Base-by-base conservation (phyloP, 805 yeast genomes). In the Teunomyces panamensis region DNA sequence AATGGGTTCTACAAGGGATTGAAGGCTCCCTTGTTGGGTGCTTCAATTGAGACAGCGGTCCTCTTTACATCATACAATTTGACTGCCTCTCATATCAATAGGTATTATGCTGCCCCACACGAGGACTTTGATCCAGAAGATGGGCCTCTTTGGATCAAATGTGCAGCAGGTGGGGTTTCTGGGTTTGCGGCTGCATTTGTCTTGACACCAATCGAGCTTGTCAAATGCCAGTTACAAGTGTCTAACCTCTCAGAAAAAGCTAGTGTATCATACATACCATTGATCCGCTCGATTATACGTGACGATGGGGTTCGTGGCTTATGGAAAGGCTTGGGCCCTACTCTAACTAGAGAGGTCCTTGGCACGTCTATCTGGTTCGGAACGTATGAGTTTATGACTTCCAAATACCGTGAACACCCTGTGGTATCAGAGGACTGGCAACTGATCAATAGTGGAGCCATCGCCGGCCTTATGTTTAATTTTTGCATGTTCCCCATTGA, bases 361-460 rank as follows among this genome's bases (percentile, higher is more conserved):
- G 97, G 97, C 6, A 87, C 96, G 1, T 88, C 96, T 3, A 84
- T 92, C 1, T 91, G 97, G 97, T 91, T 91, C 69, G 92, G 96
- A 0, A 80, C 94, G 13, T 90, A 90, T 63, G 96, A 90, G 61
- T 67, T 75, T 39, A 28, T 39, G 43, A 39, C 43, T 9, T 20
- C 34, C 10, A 9, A n/a, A 7, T 37, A 37, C 16, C 41, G 41
- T 5, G 43, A 48, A 46, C 61, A 35, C 37, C 56, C 28, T 45
- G 49, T 44, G 57, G 49, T 41, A 4, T 46, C 46, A 13, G 16
- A 43, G 39, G 74, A 80, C 3, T 59, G 77, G 53, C 88, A 87
- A 56, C 64, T 84, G 16, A 68, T 91, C 54, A 49, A 76, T 1
- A 85, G 95, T 49, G 98, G 98, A 44, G 97, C 96, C 0, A 60